Evolutionary conservation across 2,329 filamentous ascomycete genomes (phyloP).

Genomic region (Dactylellina leptospora): DNA sequence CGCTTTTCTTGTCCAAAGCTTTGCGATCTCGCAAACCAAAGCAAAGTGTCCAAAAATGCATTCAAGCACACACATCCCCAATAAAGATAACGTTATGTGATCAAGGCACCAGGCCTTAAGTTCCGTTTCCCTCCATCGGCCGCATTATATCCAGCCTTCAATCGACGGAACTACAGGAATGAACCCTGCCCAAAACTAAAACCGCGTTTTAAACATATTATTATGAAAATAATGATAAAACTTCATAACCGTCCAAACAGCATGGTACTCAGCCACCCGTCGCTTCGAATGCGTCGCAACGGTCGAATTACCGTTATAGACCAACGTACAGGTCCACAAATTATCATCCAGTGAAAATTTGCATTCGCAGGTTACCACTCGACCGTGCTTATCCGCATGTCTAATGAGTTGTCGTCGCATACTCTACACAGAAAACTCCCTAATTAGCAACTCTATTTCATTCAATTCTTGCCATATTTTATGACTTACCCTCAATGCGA

Average conservation of each 20-base stretch:
- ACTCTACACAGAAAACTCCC: not conserved
- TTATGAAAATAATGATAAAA: too few relatives aligned
- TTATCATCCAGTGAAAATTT: not conserved
- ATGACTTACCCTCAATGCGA: constrained; percentile 7
- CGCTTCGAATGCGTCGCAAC: constrained; percentile 1
- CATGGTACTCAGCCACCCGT: constrained; percentile 12
- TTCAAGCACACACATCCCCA: too few relatives aligned
- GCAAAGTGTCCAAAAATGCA: too few relatives aligned
- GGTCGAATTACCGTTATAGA: not conserved
- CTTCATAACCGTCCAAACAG: constrained; percentile 9
- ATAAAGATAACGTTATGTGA: too few relatives aligned
- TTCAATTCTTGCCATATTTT: too few relatives aligned
- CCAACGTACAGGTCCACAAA: constrained; percentile 5
- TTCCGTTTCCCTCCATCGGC: too few relatives aligned
- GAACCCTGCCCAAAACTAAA: not conserved
- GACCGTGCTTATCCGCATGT: not conserved
- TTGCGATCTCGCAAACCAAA: too few relatives aligned
- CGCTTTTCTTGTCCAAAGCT: too few relatives aligned
- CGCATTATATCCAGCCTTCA: too few relatives aligned
- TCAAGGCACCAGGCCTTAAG: too few relatives aligned
- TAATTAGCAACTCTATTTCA: too few relatives aligned
- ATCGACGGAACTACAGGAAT: not conserved
- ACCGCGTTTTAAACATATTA: constrained; percentile 3
- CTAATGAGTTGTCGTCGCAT: constrained; percentile 16
- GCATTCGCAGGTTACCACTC: not conserved